phyloP scores from a whole-genome alignment of 257 asterid genomes.

The Paraleonurus japonicus region DNA sequence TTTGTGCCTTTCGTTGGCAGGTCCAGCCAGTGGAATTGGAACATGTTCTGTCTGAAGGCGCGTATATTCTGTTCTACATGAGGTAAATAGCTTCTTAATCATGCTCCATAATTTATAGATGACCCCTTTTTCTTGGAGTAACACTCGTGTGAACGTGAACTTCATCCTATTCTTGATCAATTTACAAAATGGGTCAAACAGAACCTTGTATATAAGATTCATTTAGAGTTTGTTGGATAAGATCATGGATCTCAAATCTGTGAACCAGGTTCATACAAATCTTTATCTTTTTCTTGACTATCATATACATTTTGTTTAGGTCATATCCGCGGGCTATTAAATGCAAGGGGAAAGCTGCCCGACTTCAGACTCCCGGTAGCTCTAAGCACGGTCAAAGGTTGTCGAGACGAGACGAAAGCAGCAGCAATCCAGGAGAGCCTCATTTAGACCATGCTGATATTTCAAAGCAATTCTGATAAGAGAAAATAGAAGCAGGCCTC shows the following conservation, averaged over 20 bases:
- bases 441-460: slow-evolving; percentile 15
- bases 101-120: no score
- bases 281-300: neutral
- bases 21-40: slow-evolving; percentile 62
- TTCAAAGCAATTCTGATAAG: slow-evolving; percentile 34
- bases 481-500: slow-evolving; percentile 34
- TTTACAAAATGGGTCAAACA: neutral
- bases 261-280: no score
- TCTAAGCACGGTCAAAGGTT: slow-evolving; percentile 27
- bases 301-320: slow-evolving; percentile 33
- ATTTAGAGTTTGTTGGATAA: neutral
- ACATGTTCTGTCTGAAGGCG: slow-evolving; percentile 84
- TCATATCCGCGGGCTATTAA: slow-evolving; percentile 57
- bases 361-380: neutral
- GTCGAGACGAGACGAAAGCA: slow-evolving; percentile 34
- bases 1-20: slow-evolving; percentile 37
- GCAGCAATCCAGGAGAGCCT: slow-evolving; percentile 24
- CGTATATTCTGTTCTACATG: slow-evolving; percentile 83
- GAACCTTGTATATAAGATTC: neutral
- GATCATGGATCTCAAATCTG: neutral
- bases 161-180: no score
- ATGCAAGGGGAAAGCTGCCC: slow-evolving; percentile 33
- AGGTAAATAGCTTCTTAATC: slow-evolving; percentile 43
- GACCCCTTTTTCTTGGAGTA: no score
- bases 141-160: no score